These are phyloP conservation scores for Hygrophorus pudorinus DNA, from an alignment of 768 basidiomycete genomes.

Conservation along the genomic window DNA sequence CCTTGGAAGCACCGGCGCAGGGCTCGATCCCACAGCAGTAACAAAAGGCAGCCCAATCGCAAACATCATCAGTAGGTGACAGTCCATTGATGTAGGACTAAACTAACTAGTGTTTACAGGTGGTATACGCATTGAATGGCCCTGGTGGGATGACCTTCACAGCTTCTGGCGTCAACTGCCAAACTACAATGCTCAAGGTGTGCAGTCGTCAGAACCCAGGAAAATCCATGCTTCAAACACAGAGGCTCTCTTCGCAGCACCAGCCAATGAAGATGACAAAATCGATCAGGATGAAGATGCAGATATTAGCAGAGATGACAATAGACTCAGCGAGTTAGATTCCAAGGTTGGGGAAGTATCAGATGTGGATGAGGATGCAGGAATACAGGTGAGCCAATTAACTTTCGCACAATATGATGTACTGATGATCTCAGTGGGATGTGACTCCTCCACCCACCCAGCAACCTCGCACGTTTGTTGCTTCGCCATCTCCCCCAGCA, in stretches of 20 bases:
- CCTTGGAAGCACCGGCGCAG: slow-evolving; percentile 12
- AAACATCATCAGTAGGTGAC: slow-evolving; percentile 10
- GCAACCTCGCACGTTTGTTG: background rate
- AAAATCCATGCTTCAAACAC: slow-evolving; percentile 12
- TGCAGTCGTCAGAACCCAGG: slow-evolving; percentile 12
- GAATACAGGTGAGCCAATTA: background rate
- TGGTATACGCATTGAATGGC: slow-evolving; percentile 12
- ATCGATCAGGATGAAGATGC: background rate
- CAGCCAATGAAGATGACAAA: slow-evolving; percentile 4
- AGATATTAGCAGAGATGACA: background rate
- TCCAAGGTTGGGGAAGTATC: background rate
- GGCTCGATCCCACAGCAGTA: slow-evolving; percentile 8
- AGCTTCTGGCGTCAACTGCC: slow-evolving; percentile 21
- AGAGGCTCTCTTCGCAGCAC: slow-evolving; percentile 1
- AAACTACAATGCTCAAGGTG: slow-evolving; percentile 19
- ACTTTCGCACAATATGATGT: background rate
- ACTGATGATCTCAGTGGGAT: background rate
- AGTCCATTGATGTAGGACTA: too few relatives aligned
- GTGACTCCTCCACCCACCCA: background rate
- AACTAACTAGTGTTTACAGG: background rate
- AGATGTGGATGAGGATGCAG: background rate
- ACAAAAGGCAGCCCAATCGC: too few relatives aligned
- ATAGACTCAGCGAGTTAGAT: background rate
- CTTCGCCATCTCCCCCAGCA: background rate
- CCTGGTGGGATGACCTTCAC: slow-evolving; percentile 21